Base-by-base conservation (phyloP, 2,329 filamentous ascomycete species). In the Massarina eburnea region DNA sequence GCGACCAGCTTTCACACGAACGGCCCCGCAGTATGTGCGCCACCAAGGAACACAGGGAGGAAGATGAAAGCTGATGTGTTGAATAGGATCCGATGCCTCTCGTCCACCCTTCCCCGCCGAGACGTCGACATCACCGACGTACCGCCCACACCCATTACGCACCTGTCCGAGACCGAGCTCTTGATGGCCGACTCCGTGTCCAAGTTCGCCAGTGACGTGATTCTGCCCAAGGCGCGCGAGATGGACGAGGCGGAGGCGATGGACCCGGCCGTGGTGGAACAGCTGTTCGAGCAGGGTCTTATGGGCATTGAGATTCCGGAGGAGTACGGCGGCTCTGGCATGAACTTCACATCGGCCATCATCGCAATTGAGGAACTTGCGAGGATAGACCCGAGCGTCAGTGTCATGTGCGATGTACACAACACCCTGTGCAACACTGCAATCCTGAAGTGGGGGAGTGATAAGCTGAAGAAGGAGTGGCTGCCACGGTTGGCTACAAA, bases 221-320 rank as follows among this genome's bases (percentile, higher is more conserved):
- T 99, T 57, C 82, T 91, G 41, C 94, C 94, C 43, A 92, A 91
- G 71, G 91, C 89, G 9, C 88, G 94, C 46, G 91, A 95, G 15
- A 99, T 99, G 94, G 94, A 99, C 70, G 94, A 99, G 79, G 86
- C 86, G 22, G 94, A 99, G 78, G 73, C 80, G 46, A 97, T 99
- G 94, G 94, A 97, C 70, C 85, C 89, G 0, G 70, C 80, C 1
- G 73, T 99, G 7, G 87, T 99, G 5, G 91, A 96, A 76, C 88
- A 94, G 73, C 81, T 96, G 41, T 99, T 99, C 64, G 94, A 99
- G 77, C 91, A 97, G 70, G 94, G 94, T 0, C 78, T 99, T 39
- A 99, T 99, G 94, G 88, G 91, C 51, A 82, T 99, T 54, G 94
- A 99, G 76, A 96, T 99, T 46, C 92, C 94, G 14, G 94, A 99